Base-by-base conservation (phyloP, 192 early-diverging fungal genomes). In the Funneliformis mosseae region DNA sequence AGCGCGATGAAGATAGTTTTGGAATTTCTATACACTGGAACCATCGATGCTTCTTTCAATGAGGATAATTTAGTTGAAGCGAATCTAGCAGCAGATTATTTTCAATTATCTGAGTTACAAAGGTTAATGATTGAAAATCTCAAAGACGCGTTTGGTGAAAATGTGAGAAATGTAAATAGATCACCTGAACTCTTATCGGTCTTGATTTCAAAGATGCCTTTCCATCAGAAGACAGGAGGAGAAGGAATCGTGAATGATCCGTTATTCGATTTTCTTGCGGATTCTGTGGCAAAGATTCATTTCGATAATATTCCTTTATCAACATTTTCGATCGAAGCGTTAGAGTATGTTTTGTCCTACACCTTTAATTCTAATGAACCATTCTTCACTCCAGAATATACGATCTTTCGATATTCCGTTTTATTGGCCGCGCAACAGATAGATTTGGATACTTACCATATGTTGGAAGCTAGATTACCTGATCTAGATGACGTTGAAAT, bases 1-100 rank as follows among this genome's bases (percentile, higher is more conserved):
- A n/a, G 11, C 5, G 71, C 39, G 9, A 73, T 73, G 71, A 73
- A 73, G 14, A 46, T 46, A 9, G 45, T 73, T 27, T 46, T 73
- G 45, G 71, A 73, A 46, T 73, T 73, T 73, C n/a, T 73, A 46
- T 73, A 73, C 23, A 73, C 71, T 11, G 71, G 71, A 12, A 16
- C 28, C 12, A n/a, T 73, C 21, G 21, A 23, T 5, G 25, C 18
- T 25, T 8, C 21, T n/a, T 46, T 73, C 8, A 14, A 21, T 45
- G 21, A 39, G 3, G 41, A 73, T 25, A 42, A 42, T 73, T 21
- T 46, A 23, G 14, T 73, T 27, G 71, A 73, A 25, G 23, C 71
- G n/a, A 16, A 73, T 46, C 14, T n/a, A 12, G 71, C 71, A 4
- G 71, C 71, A 14, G 71, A 73, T 73, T 73, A 11, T 46, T 73